Base-by-base conservation (phyloP, 352 stramenopile genomes). In the Plasmopara viticola region DNA sequence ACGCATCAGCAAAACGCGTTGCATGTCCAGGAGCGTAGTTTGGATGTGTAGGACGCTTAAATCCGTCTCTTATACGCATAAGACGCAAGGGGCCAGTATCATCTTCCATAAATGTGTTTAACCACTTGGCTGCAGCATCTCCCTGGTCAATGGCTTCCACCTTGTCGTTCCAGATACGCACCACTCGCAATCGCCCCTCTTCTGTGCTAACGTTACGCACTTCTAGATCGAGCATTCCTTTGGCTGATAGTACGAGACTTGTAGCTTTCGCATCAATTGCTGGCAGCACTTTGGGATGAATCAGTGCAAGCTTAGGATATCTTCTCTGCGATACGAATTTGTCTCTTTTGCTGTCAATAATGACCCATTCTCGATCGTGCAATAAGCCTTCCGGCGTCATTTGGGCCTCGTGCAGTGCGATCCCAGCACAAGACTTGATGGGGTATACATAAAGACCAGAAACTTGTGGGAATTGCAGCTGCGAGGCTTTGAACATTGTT, bases 401-500 rank as follows among this genome's bases (percentile, higher is more conserved):
- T 38, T 70, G 39, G 0, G 60, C 72, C 28, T 62, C 48, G 1
- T 73, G 52, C 6, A 94, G 38, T 3, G 67, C 61, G n/a, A 88
- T 75, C 0, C 75, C 78, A 43, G 59, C 64, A 56, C 83, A 92
- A n/a, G 73, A 87, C 60, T 95, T 94, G 64, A 95, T 71, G 29
- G 85, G 85, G 59, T 94, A 95, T 38, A 95, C 55, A 52, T 64
- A 77, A 8, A 93, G 62, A 1, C 78, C 81, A 0, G 48, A 37
- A 17, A 90, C 69, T 8, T 41, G 44, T 0, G 71, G 58, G 44
- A 62, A 49, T 9, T 72, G 45, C 20, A 87, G 37, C 38, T 72
- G 45, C 0, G 53, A 38, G 12, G 20, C 20, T 25, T 25, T 25
- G 20, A 25, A 3, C 20, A 25, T 25, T 3, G 20, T 25, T 1